phyloP scores from a whole-genome alignment of 495 filamentous ascomycete genomes.

The Hypoxylon fragiforme region DNA sequence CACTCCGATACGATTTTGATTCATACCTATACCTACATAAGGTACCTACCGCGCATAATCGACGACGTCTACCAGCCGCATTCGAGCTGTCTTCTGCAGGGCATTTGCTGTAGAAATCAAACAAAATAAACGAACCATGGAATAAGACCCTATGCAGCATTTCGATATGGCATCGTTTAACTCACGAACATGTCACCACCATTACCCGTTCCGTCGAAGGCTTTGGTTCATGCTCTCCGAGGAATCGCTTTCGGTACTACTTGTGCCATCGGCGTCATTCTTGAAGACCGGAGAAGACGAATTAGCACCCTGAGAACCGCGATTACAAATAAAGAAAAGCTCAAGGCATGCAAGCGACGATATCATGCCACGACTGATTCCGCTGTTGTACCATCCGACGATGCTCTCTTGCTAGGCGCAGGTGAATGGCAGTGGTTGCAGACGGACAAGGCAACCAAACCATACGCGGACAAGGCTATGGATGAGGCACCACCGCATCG shows the following conservation, averaged over 20 bases:
- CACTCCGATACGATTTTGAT: no score
- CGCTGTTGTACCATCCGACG: conserved; percentile 56
- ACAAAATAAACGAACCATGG: neutral
- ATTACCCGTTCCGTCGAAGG: conserved; percentile 57
- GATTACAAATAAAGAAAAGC: conserved; percentile 50
- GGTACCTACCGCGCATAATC: no score
- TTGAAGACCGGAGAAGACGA: conserved; percentile 57
- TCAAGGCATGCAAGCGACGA: conserved; percentile 45
- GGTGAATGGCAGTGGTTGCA: conserved; percentile 23
- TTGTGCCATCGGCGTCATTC: conserved; percentile 55
- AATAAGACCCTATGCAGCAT: neutral
- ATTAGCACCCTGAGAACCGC: conserved; percentile 50
- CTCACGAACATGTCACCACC: conserved; percentile 44
- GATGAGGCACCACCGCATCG: neutral
- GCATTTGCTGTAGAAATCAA: no score
- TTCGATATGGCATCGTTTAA: conserved; percentile 22
- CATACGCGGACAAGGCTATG: neutral
- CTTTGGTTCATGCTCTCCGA: conserved; percentile 55
- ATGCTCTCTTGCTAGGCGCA: conserved; percentile 28
- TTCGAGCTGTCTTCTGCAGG: no score
- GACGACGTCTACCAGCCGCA: no score
- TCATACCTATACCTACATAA: no score
- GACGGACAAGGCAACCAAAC: neutral
- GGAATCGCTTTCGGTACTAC: conserved; percentile 56
- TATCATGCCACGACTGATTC: conserved; percentile 43